Conservation (phyloP, 2,329 filamentous ascomycete species). For the Esteya vermicola region DNA sequence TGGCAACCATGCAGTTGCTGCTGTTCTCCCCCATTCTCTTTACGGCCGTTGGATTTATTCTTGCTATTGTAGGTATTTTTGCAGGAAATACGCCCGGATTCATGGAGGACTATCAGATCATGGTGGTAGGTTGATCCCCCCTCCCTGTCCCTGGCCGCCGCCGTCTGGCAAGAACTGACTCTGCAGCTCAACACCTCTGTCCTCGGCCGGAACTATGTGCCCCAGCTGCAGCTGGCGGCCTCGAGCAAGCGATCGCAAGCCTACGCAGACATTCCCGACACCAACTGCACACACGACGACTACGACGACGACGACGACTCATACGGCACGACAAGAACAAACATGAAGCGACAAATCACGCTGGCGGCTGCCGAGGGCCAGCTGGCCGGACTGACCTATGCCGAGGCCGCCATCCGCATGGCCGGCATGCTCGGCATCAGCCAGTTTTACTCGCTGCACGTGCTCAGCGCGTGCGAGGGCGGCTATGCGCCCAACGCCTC, state of each 20-base stretch:
- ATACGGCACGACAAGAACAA: background rate
- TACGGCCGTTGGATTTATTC: constrained; percentile 20
- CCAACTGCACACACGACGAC: too few species aligned
- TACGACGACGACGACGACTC: constrained; percentile 3
- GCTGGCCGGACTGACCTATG: constrained; percentile 11
- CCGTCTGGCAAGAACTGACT: background rate
- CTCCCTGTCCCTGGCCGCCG: background rate
- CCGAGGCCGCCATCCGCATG: constrained; percentile 12
- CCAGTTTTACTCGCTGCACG: constrained; percentile 20
- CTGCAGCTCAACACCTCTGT: constrained; percentile 26
- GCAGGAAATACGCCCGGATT: constrained; percentile 22
- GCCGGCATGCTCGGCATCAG: constrained; percentile 16
- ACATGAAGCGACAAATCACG: constrained; percentile 7
- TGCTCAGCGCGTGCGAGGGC: constrained; percentile 17
- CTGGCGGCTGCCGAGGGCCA: constrained; percentile 10
- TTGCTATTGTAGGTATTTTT: constrained; percentile 22
- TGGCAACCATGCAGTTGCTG: background rate
- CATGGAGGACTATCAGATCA: constrained; percentile 23
- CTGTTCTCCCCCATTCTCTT: constrained; percentile 18
- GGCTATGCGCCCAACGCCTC: constrained; percentile 15
- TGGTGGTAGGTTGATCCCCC: constrained; percentile 17
- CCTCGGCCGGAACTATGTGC: constrained; percentile 23
- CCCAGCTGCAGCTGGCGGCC: constrained; percentile 10
- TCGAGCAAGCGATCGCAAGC: too few species aligned
- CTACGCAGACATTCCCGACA: too few species aligned